phyloP scores from a whole-genome alignment of 768 basidiomycete genomes.

The Grammothele lineata region DNA sequence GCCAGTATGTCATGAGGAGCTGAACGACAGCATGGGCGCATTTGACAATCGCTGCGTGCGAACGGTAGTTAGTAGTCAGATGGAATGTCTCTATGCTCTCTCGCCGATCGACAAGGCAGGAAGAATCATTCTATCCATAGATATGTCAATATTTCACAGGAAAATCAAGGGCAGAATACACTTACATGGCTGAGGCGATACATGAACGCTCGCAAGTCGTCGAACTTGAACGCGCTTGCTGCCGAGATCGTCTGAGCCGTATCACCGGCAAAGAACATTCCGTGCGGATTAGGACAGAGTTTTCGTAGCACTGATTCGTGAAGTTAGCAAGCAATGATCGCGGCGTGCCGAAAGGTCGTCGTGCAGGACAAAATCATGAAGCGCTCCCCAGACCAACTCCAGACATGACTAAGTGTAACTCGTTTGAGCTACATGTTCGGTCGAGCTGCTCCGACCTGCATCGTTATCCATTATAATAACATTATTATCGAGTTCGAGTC shows the following conservation, averaged over 20 bases:
- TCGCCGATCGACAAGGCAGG: not conserved
- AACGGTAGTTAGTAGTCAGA: conserved; percentile 61
- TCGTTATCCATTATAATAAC: too few relatives aligned
- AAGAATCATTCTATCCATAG: not conserved
- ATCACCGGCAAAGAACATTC: conserved; percentile 39
- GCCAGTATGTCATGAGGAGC: conserved; percentile 57
- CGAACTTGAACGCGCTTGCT: conserved; percentile 67
- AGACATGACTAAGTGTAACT: too few relatives aligned
- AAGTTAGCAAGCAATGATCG: too few relatives aligned
- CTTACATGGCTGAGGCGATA: conserved; percentile 42
- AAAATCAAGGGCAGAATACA: not conserved
- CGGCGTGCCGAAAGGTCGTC: too few relatives aligned
- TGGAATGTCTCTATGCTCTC: conserved; percentile 40
- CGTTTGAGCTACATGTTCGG: too few relatives aligned
- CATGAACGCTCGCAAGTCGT: conserved; percentile 66
- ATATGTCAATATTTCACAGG: not conserved
- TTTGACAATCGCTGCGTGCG: conserved; percentile 66
- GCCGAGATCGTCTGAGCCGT: conserved; percentile 74
- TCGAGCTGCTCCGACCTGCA: too few relatives aligned
- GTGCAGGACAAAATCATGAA: conserved; percentile 63
- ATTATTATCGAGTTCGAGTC: too few relatives aligned
- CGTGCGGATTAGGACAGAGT: not conserved
- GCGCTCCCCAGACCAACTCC: too few relatives aligned
- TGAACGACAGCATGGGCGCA: conserved; percentile 63
- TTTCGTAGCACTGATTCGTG: not conserved